phyloP scores from a whole-genome alignment of 495 filamentous ascomycete genomes.

The Jackrogersella multiformis region DNA sequence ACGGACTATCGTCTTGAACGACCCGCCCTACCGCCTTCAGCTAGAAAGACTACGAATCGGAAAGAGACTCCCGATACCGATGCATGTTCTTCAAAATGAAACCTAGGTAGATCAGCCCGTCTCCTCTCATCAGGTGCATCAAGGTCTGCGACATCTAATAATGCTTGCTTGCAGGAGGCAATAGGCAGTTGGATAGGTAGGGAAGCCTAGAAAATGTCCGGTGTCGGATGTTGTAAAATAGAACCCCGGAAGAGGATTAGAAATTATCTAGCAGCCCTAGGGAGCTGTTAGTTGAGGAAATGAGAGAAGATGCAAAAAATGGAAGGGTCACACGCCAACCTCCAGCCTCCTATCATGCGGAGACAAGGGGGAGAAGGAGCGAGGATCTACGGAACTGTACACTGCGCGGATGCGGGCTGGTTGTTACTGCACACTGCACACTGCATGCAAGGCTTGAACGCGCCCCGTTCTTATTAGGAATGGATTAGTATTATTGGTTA shows the following conservation, averaged over 20 bases:
- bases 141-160: not conserved
- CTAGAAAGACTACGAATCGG: constrained; percentile 17
- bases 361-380: constrained; percentile 13
- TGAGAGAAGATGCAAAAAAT: constrained; percentile 4
- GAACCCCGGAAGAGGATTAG: constrained; percentile 6
- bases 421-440: no score
- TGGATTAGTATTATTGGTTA: not conserved
- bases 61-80: constrained; percentile 14
- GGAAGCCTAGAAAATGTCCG: constrained; percentile 18
- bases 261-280: constrained; percentile 12
- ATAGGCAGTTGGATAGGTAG: no score
- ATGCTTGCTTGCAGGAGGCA: not conserved
- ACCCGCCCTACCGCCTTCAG: constrained; percentile 17
- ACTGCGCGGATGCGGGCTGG: constrained; percentile 22
- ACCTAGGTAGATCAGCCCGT: constrained; percentile 29
- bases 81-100: constrained; percentile 18
- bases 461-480: constrained; percentile 11
- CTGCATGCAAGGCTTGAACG: constrained; percentile 28
- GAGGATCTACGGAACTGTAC: constrained; percentile 32
- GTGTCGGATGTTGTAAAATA: constrained; percentile 28
- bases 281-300: no score
- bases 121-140: not conserved
- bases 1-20: not conserved
- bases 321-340: constrained; percentile 37
- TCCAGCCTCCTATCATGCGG: constrained; percentile 42